Evolutionary conservation across 306 rosid genomes (phyloP), one percentile per base, ranked within the genome.

Genomic region (Malus asiatica): DNA sequence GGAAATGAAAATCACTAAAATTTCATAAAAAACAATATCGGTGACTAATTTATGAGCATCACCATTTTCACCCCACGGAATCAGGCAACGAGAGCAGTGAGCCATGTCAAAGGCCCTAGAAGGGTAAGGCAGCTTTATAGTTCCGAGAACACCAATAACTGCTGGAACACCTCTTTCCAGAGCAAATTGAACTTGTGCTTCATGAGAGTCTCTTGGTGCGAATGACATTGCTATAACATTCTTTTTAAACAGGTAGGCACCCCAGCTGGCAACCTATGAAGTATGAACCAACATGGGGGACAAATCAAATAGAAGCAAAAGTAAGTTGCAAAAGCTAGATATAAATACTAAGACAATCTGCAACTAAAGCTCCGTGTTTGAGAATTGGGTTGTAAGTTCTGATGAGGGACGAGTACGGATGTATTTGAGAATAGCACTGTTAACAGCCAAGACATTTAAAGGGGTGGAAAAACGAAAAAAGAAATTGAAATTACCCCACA

Each of bases 101-200:
- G 97, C 96, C 96, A 92, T 90, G 88, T 92, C 97, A 22, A 92
- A 92, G 55, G 96, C 66, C 78, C 92, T 87, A 52, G 93, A 77
- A 73, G 97, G 96, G 79, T 85, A 92, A 35, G 97, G 92, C 52
- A 92, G 83, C 93, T 78, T 88, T 79, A 92, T 84, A 70, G 92
- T 88, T 80, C 93, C 97, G 33, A 92, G 92, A 80, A 92, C 97
- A 10, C 96, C 96, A 60, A 92, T 87, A 60, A 90, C 87, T 4
- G 96, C 96, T 0, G 97, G 97, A 74, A 92, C 97, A 73, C 97
- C 93, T 87, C 97, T 90, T 88, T 92, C 97, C 69, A 92, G 70
- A 63, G 96, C 97, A 87, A 92, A 92, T 86, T 92, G 96, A 72
- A 92, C 93, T 78, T 92, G 97, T 15, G 96, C 97, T 85, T 92